Evolutionary conservation across 768 basidiomycete species (phyloP), one percentile per base, ranked within the genome.

Genomic region (Tulasnella sp.): DNA sequence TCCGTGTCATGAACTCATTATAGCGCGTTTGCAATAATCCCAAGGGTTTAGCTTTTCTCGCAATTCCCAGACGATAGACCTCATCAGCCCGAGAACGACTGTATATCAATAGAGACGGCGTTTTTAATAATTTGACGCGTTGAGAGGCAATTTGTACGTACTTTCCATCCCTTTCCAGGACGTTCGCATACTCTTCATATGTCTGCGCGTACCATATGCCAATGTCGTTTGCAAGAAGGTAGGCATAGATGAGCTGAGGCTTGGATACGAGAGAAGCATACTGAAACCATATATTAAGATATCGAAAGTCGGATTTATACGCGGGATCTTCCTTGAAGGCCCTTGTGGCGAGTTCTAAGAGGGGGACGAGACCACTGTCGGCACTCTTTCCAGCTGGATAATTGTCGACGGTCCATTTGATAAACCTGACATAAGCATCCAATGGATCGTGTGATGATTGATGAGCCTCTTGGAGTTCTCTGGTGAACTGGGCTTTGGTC

Each of bases 161-260:
- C 93, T 78, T 76, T 58, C 83, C 81, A 35, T 74, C 73, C 39
- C 71, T 68, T 66, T 96, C 91, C 48, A 93, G 70, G 2, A 80
- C 70, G 32, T 71, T 67, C 2, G 93, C 90, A 64, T 90, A 96
- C 59, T 93, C 90, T 63, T 93, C 89, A 60, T 95, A 99, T 41
- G 95, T 67, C 39, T 82, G 67, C 1, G 86, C 81, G 60, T 81
- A 78, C 29, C 79, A 74, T 31, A 73, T 74, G 27, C 90, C 95
- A 57, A 98, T 84, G 58, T 95, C 89, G 59, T 90, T 91, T 4
- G 81, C 81, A 57, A 95, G 72, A 62, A 96, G 66, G 66, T 91
- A 98, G 57, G 78, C 75, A 66, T 87, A 96, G 57, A 88, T 73
- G 63, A 91, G 75, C 15, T 73, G 71, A 3, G 81, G 70, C 58